Percentiles rank a stretch among this genome's conserved stretches.
Evolutionary conservation across 176 grass and related monocot species (phyloP).

Genomic region (Tillandsia fasciculata): DNA sequence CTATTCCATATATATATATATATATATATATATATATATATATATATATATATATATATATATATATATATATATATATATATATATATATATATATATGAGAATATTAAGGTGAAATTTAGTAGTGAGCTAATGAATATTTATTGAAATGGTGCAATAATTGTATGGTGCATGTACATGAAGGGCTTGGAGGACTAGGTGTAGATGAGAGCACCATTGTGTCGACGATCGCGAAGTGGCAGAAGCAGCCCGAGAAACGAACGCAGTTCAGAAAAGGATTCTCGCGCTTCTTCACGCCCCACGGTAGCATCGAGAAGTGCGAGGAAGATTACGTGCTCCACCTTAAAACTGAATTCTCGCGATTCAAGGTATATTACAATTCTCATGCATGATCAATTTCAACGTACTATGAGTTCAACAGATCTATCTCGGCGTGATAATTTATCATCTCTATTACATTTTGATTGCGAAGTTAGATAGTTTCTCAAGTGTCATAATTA

Average conservation of each 20-base stretch:
- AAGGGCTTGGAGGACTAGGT: conserved; percentile 64
- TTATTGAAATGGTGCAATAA: not conserved
- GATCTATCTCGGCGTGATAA: not conserved
- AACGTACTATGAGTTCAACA: not conserved
- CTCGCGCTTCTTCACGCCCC: conserved; percentile 34
- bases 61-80: not conserved
- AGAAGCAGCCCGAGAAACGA: conserved; percentile 64
- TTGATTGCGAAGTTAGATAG: not conserved
- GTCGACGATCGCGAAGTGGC: conserved; percentile 48
- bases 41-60: not conserved
- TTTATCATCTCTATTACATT: not conserved
- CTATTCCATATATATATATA: not conserved
- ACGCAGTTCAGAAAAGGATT: conserved; percentile 54
- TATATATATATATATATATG: not conserved
- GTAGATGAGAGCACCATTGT: conserved; percentile 68
- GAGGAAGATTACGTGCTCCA: conserved; percentile 54
- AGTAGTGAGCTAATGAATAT: not conserved
- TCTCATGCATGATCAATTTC: not conserved
- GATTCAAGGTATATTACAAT: conserved; percentile 46
- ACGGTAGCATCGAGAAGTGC: conserved; percentile 52
- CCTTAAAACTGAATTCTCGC: conserved; percentile 61
- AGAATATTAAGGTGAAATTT: not conserved
- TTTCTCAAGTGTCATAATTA: not conserved
- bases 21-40: not conserved
- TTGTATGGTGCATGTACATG: not conserved